Evolutionary conservation across 2,329 filamentous ascomycete species (phyloP).

Genomic region (Balansia obtecta): DNA sequence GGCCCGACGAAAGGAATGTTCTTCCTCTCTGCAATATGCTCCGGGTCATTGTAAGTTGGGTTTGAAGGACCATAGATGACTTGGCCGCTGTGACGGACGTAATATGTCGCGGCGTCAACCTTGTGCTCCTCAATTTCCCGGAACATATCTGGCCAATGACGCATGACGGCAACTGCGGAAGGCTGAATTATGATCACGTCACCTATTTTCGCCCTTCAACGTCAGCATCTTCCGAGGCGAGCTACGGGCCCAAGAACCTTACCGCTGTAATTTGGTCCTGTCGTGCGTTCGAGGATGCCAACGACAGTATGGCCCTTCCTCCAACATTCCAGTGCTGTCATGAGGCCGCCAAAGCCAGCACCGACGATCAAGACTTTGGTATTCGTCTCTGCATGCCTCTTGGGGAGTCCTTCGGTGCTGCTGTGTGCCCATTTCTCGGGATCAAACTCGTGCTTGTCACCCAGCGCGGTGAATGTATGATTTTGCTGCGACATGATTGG

Average conservation of each 20-base stretch:
- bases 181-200: slow-evolving; percentile 5
- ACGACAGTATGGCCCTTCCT: slow-evolving; percentile 10
- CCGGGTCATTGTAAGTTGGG: slow-evolving; percentile 2
- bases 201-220: not conserved
- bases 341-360: slow-evolving; percentile 8
- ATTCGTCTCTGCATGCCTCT: slow-evolving; percentile 1
- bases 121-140: slow-evolving; percentile 1
- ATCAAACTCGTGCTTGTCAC: not conserved
- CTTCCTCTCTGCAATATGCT: not conserved
- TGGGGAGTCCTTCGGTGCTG: not conserved
- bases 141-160: slow-evolving; percentile 7
- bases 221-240: not conserved
- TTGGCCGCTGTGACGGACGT: slow-evolving; percentile 2
- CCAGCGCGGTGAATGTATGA: too few species aligned
- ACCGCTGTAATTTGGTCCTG: slow-evolving; percentile 1
- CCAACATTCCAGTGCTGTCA: slow-evolving; percentile 9
- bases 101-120: not conserved
- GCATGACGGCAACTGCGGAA: slow-evolving; percentile 1
- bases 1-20: not conserved
- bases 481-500: too few species aligned
- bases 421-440: not conserved
- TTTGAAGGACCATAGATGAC: slow-evolving; percentile 2
- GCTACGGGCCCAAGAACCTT: not conserved
- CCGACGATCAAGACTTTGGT: slow-evolving; percentile 9
- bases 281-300: slow-evolving; percentile 7